Percentiles rank a stretch among this genome's conserved stretches.
These are phyloP conservation scores for Pseudonitzschia multiseries DNA, from an alignment of 108 stramenopile species.

Conservation along the genomic window DNA sequence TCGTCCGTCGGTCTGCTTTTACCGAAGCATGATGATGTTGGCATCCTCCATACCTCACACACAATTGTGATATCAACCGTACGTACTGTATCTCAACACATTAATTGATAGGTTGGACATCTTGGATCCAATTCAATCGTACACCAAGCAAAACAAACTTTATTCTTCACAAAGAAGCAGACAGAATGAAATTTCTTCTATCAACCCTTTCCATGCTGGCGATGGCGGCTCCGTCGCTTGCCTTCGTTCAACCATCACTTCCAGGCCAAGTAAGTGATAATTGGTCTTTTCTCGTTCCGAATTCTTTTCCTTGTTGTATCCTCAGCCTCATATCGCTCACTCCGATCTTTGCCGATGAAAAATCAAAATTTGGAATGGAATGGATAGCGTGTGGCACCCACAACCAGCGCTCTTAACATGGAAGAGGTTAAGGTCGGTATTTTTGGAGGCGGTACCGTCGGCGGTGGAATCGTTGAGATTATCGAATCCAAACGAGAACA, in stretches of 20 bases:
- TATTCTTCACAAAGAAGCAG: neutral
- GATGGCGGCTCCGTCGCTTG: conserved; percentile 9
- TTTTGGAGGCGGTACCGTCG: conserved; percentile 94
- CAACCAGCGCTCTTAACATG: conserved; percentile 2
- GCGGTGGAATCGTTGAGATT: conserved; percentile 96
- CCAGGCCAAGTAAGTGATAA: conserved; percentile 1
- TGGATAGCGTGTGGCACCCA: neutral
- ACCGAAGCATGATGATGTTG: neutral
- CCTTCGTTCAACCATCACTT: conserved; percentile 2
- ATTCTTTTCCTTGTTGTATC: neutral
- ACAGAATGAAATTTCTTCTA: conserved; percentile 9
- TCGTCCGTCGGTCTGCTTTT: conserved; percentile 1
- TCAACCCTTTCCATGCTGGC: conserved; percentile 7
- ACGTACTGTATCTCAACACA: neutral
- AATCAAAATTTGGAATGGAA: neutral
- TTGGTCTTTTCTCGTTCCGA: neutral
- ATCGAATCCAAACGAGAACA: conserved; percentile 61
- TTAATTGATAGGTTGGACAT: neutral
- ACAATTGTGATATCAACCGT: neutral
- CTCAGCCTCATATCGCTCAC: neutral
- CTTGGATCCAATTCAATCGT: neutral
- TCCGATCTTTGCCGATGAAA: neutral
- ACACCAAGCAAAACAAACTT: neutral
- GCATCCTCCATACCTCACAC: neutral
- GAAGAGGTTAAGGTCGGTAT: conserved; percentile 58